These are phyloP conservation scores for Hypoxylon subgilvum DNA, from an alignment of 495 filamentous ascomycete genomes.

Conservation along the genomic window DNA sequence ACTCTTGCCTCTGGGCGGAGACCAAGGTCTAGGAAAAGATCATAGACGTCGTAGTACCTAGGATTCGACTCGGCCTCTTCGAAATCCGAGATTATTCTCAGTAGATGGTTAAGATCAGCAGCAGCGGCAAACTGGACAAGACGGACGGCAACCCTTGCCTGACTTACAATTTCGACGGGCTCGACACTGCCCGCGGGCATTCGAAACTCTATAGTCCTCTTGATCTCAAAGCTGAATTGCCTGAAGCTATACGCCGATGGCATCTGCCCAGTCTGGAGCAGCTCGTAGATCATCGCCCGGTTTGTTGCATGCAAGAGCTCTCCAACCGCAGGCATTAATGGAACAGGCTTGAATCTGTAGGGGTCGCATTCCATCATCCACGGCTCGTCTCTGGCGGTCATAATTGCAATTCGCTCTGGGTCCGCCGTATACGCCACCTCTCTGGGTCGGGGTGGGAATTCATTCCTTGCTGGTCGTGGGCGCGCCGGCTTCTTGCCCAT, in stretches of 20 bases:
- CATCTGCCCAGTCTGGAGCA: not conserved
- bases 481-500: too few relatives aligned
- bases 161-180: conserved; percentile 13
- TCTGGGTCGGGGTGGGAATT: conserved; percentile 4
- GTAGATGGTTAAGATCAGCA: not conserved
- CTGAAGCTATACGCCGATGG: conserved; percentile 17
- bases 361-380: not conserved
- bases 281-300: not conserved
- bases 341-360: not conserved
- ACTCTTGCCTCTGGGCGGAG: conserved; percentile 24
- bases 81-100: conserved; percentile 5
- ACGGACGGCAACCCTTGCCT: conserved; percentile 14
- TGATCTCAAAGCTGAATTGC: fast-evolving
- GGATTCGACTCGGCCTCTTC: conserved; percentile 6
- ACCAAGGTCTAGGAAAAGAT: conserved; percentile 15
- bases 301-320: not conserved
- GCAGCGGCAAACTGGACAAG: conserved; percentile 19
- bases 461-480: not conserved
- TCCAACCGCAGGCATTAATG: not conserved
- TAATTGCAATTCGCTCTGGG: not conserved
- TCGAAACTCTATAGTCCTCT: conserved; percentile 37
- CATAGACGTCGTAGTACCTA: conserved; percentile 26
- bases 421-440: not conserved
- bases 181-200: conserved; percentile 22
- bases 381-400: not conserved